These are phyloP conservation scores for Penstemon eatonii DNA, from an alignment of 257 asterid species.

Conservation along the genomic window DNA sequence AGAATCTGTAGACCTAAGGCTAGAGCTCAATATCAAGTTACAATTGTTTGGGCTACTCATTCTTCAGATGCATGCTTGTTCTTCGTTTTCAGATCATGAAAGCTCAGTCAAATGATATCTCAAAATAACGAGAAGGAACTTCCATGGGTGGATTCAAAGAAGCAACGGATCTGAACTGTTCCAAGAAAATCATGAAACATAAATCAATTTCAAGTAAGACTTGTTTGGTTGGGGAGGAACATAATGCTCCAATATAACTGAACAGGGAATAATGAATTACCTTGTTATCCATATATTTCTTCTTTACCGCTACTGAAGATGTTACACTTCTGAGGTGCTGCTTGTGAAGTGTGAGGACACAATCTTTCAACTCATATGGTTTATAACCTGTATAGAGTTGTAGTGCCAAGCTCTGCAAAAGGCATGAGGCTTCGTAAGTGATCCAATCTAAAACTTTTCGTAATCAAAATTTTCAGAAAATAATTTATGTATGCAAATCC, in stretches of 20 bases:
- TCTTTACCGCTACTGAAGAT: conserved; percentile 37
- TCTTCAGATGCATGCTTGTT: neutral
- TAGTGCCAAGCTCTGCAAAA: conserved; percentile 53
- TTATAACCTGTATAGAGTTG: conserved; percentile 63
- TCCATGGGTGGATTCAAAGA: conserved; percentile 34
- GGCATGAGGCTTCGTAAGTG: neutral
- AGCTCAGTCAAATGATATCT: conserved; percentile 34
- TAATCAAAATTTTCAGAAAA: neutral
- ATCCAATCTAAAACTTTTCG: neutral
- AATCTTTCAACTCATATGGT: conserved; percentile 63
- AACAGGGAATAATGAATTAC: conserved; percentile 27
- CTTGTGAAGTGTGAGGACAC: conserved; percentile 52
- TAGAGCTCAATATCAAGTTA: conserved; percentile 3
- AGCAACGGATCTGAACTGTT: conserved; percentile 54
- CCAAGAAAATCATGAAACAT: conserved; percentile 22
- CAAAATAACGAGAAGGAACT: conserved; percentile 41
- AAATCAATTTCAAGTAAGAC: neutral
- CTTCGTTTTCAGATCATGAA: conserved; percentile 4
- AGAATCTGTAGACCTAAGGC: neutral
- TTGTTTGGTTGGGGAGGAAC: no score
- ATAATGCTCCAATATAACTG: neutral
- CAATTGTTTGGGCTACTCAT: neutral
- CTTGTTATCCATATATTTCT: conserved; percentile 55
- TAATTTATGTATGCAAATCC: neutral
- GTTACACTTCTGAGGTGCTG: conserved; percentile 38